phyloP scores from a whole-genome alignment of 495 filamentous ascomycete species.

The Tuber brumale region DNA sequence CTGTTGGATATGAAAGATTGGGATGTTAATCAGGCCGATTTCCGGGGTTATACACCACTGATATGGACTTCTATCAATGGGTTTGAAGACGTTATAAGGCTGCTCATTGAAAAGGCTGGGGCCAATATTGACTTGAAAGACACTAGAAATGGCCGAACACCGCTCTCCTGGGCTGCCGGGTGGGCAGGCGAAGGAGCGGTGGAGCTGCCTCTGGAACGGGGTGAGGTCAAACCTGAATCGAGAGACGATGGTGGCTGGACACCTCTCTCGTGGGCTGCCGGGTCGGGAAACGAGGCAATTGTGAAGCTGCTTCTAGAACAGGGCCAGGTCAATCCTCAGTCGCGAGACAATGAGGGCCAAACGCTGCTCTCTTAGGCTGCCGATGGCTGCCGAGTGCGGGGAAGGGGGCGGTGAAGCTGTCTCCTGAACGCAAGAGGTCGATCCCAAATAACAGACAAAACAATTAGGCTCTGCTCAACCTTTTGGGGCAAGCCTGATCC shows the following conservation, averaged over 20 bases:
- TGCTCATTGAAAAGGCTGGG: slow-evolving; percentile 22
- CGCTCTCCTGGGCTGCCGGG: slow-evolving; percentile 40
- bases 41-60: slow-evolving; percentile 30
- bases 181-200: slow-evolving; percentile 34
- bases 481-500: too few relatives aligned
- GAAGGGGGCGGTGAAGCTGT: slow-evolving; percentile 37
- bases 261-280: slow-evolving; percentile 44
- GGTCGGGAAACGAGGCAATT: slow-evolving; percentile 40
- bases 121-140: slow-evolving; percentile 10
- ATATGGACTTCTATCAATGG: slow-evolving; percentile 38
- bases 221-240: slow-evolving; percentile 16
- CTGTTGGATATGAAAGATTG: too few relatives aligned
- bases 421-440: neutral
- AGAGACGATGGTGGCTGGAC: slow-evolving; percentile 36
- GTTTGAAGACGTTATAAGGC: slow-evolving; percentile 37
- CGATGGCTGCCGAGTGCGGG: too few relatives aligned
- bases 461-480: too few relatives aligned
- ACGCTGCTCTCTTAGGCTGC: slow-evolving; percentile 45
- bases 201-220: slow-evolving; percentile 31
- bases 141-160: slow-evolving; percentile 23
- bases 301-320: slow-evolving; percentile 34
- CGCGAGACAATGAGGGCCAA: slow-evolving; percentile 29
- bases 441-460: neutral
- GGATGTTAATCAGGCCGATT: neutral
- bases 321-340: slow-evolving; percentile 16